These are phyloP conservation scores for Populus deltoides DNA, from an alignment of 345 rosid species.

Conservation along the genomic window DNA sequence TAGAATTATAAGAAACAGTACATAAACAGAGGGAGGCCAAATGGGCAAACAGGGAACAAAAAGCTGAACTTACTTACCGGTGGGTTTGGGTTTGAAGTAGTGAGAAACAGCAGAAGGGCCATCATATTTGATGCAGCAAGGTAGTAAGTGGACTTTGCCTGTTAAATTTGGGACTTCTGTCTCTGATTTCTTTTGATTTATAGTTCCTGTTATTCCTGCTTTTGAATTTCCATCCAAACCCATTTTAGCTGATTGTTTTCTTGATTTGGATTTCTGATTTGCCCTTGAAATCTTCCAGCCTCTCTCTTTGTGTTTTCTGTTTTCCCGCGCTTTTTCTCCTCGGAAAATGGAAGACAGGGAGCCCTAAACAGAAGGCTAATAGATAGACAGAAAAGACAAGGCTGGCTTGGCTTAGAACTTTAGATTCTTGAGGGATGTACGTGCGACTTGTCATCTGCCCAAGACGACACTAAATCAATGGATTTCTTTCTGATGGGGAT, in stretches of 20 bases:
- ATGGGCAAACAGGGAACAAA: neutral
- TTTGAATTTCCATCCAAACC: slow-evolving; percentile 18
- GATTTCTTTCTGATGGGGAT: neutral
- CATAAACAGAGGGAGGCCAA: neutral
- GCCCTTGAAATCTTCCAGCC: neutral
- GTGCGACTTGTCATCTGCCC: neutral
- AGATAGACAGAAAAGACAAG: neutral
- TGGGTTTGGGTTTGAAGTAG: slow-evolving; percentile 70
- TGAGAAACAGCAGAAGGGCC: slow-evolving; percentile 72
- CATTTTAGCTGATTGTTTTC: slow-evolving; percentile 6
- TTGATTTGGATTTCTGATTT: neutral
- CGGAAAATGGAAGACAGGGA: neutral
- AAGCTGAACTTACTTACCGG: slow-evolving; percentile 32
- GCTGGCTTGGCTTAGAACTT: neutral
- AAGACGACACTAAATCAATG: no score
- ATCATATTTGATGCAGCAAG: slow-evolving; percentile 72
- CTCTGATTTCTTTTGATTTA: slow-evolving; percentile 27
- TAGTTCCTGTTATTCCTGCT: slow-evolving; percentile 30
- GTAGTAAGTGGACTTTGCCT: slow-evolving; percentile 65
- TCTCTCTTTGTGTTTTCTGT: neutral
- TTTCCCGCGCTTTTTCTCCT: neutral
- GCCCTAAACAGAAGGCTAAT: neutral
- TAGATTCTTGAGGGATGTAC: neutral
- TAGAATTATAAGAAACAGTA: neutral
- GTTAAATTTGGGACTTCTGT: slow-evolving; percentile 39